phyloP scores from a whole-genome alignment of 2,329 filamentous ascomycete species.

The Fusarium metavorans region DNA sequence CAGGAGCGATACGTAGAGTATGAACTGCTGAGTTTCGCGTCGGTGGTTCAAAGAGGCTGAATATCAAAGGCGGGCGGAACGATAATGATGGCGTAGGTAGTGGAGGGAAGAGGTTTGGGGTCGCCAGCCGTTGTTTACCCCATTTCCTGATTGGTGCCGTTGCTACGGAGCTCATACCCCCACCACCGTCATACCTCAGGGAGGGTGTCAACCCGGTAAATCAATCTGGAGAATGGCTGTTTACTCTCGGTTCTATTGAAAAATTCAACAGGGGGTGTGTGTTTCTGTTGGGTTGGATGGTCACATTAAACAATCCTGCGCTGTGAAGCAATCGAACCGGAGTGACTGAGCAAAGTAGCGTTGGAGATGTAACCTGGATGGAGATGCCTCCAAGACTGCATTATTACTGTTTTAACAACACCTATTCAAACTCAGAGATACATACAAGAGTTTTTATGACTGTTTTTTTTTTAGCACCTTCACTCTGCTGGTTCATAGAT shows the following conservation, averaged over 20 bases:
- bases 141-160: conserved; percentile 48
- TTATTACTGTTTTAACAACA: not conserved
- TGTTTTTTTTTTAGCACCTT: not conserved
- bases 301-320: not conserved
- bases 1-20: conserved; percentile 10
- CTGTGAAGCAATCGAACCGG: not conserved
- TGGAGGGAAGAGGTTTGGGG: not conserved
- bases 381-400: not conserved
- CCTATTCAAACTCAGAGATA: not conserved
- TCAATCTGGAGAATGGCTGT: not conserved
- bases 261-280: not conserved
- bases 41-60: conserved; percentile 18
- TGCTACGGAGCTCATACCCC: conserved; percentile 45
- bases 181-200: conserved; percentile 40
- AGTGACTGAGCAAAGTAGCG: not conserved
- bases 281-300: not conserved
- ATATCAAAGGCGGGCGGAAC: conserved; percentile 24
- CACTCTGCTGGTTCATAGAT: not conserved
- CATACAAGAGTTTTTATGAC: not conserved
- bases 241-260: not conserved
- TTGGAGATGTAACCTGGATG: not conserved
- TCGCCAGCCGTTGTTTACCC: conserved; percentile 43
- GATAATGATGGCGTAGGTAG: conserved; percentile 29
- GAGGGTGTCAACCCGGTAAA: not conserved
- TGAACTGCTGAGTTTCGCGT: conserved; percentile 16